Evolutionary conservation across 1,284 basidiomycete genomes (phyloP), one percentile per base, ranked within the genome.

Genomic region (Trichosporon inkin): DNA sequence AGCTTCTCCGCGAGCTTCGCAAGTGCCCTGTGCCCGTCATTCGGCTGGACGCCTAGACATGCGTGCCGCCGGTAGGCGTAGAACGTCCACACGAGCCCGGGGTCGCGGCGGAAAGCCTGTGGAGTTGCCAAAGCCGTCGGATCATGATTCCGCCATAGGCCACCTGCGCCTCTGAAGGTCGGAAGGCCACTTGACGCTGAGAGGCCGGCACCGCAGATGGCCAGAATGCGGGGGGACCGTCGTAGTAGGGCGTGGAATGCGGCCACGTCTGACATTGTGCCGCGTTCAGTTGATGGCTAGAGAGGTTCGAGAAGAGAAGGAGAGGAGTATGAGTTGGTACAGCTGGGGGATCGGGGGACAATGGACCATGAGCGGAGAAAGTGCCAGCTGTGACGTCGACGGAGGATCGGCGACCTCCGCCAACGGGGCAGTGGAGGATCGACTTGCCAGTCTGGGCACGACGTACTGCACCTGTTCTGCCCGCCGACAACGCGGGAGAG

Each of bases 111-210:
- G 38, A 63, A 63, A 0, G 62, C 62, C 6, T 53, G 56, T 1
- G 62, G 56, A 0, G 62, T 63, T 10, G 62, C 62, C 2, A 63
- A 38, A 1, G 44, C 14, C 1, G 62, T 60, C 10, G 58, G 7
- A n/a, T 63, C 53, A 35, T 60, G 58, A 56, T 63, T 60, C 13
- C 58, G 38, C 62, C 62, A 63, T 7, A 60, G 53, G 6, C 62
- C 62, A 16, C 62, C 62, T 1, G 62, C 62, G 5, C 62, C 62
- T 10, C 62, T 58, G 37, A 63, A 63, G 10, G 62, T 63, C 8
- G 62, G 58, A 6, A 63, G 40, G 17, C 62, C 62, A 1, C 53
- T 55, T 0, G 62, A 44, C 0, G 62, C 62, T 0, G 56, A 58
- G 6, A 63, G 39, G 7, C 62, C 62, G 1, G 62, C 58, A 4